Base-by-base conservation (phyloP, 441 rosid species). In the Melastoma candidum region DNA sequence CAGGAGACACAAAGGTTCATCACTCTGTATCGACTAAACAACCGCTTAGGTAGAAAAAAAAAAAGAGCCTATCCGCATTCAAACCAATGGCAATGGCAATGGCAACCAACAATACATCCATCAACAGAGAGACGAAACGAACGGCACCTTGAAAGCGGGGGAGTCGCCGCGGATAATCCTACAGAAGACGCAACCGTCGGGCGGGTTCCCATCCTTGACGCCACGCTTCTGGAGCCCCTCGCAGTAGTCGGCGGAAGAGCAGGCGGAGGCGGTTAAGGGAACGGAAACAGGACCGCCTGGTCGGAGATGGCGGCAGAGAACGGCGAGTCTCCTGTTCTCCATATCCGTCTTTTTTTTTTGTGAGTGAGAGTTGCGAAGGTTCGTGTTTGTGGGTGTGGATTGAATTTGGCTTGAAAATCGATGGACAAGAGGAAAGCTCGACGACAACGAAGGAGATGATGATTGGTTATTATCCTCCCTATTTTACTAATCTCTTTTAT, bases 111-210 rank as follows among this genome's bases (percentile, higher is more conserved):
- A 0, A 52, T 52, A 43, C 26, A 36, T 52, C 27, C 11, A 6
- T 45, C 12, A 36, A 52, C 24, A 0, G 11, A 36, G 26, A 39
- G 9, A 2, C 25, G 4, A 52, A 52, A 0, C 41, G 0, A 52
- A 13, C 41, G 0, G 12, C 6, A 83, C 95, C 87, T 84, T 86
- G 57, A 82, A 59, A 57, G 86, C 76, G 4, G 86, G 84, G 32
- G 89, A 74, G 54, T 86, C 84, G 36, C 95, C 97, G 12, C 80
- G 87, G 47, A 80, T 65, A 45, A 90, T 82, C 75, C 72, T 66
- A 48, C 97, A 86, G 68, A 90, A 90, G 64, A 90, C 90, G 67
- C 97, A 86, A 74, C 65, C 78, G 41, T 72, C 65, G 48, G 48
- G 64, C 2, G 13, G 36, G 26, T 36, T 57, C 7, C 39, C 50